Percentiles rank a stretch among this genome's conserved stretches.
Conservation (phyloP, 2,329 filamentous ascomycete genomes). For the Graphium sp. region DNA sequence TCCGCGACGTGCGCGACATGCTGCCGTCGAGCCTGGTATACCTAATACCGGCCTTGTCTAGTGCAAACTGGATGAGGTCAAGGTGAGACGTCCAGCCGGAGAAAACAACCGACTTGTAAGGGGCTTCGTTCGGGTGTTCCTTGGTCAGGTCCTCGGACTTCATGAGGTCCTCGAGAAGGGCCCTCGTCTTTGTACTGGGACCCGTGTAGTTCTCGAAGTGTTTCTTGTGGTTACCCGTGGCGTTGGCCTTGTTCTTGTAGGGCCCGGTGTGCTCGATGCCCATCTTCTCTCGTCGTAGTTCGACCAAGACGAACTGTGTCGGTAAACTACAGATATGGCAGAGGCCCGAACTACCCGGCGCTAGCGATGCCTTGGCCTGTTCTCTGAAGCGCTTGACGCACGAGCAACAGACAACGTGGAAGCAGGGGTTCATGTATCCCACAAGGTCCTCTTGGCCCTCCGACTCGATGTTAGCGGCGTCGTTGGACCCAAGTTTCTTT, state of each 20-base stretch:
- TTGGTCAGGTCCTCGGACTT: constrained; percentile 46
- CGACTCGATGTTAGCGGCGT: constrained; percentile 36
- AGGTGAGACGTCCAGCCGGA: constrained; percentile 93
- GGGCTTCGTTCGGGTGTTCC: constrained; percentile 44
- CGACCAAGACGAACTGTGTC: constrained; percentile 47
- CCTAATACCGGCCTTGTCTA: constrained; percentile 47
- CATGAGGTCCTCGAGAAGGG: constrained; percentile 59
- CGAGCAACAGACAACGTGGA: constrained; percentile 63
- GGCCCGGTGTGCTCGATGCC: constrained; percentile 38
- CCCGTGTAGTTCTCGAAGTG: constrained; percentile 51
- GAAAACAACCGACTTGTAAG: constrained; percentile 87
- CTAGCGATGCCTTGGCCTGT: constrained; percentile 23
- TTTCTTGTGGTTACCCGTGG: constrained; percentile 9
- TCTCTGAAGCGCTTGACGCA: constrained; percentile 50
- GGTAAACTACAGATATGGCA: constrained; percentile 55
- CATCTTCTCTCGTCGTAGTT: constrained; percentile 47
- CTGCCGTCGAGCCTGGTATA: constrained; percentile 79
- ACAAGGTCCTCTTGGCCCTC: constrained; percentile 48
- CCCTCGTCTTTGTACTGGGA: constrained; percentile 82
- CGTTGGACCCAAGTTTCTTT: constrained; percentile 40
- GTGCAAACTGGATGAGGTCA: constrained; percentile 74
- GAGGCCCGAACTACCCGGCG: constrained; percentile 21
- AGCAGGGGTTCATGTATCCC: constrained; percentile 73
- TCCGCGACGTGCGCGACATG: constrained; percentile 63
- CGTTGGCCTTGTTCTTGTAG: constrained; percentile 15